Evolutionary conservation across 1,139 yeast genomes (phyloP).

Genomic region (Kodamaea derodonti): DNA sequence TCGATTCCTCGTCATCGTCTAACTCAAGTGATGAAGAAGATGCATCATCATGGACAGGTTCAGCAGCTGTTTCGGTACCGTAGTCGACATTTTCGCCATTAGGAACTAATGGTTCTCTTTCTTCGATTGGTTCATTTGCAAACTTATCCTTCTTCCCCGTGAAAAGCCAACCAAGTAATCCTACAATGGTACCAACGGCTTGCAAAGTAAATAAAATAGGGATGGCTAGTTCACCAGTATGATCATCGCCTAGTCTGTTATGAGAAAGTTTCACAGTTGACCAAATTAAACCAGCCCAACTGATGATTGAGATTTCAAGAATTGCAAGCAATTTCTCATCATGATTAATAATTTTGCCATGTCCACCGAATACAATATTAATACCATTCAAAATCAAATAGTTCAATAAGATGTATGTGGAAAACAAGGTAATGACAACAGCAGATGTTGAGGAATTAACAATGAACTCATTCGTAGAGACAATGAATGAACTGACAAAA

Average conservation of each 20-base stretch:
- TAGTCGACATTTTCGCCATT: slow-evolving; percentile 15
- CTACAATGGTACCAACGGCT: slow-evolving; percentile 52
- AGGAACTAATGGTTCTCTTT: slow-evolving; percentile 29
- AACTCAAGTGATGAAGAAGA: slow-evolving; percentile 10
- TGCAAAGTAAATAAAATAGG: slow-evolving; percentile 50
- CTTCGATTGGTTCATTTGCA: slow-evolving; percentile 2
- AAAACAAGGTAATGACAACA: slow-evolving; percentile 36
- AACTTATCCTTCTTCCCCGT: slow-evolving; percentile 3
- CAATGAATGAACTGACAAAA: slow-evolving; percentile 30
- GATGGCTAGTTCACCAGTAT: slow-evolving; percentile 59
- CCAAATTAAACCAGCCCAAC: slow-evolving; percentile 53
- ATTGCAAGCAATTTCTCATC: slow-evolving; percentile 69
- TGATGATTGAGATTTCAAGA: slow-evolving; percentile 50
- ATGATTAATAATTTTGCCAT: slow-evolving; percentile 49
- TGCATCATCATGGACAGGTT: slow-evolving; percentile 9
- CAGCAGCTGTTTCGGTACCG: slow-evolving; percentile 21
- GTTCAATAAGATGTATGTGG: slow-evolving; percentile 51
- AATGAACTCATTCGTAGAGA: slow-evolving; percentile 48
- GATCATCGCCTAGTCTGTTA: slow-evolving; percentile 39
- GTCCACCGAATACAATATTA: slow-evolving; percentile 38
- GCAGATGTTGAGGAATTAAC: slow-evolving; percentile 51
- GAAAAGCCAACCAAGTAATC: slow-evolving; percentile 48
- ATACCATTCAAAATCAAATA: slow-evolving; percentile 51
- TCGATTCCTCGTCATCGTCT: slow-evolving; percentile 13
- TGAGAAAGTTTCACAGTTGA: slow-evolving; percentile 45